Evolutionary conservation across 306 rosid genomes (phyloP), one percentile per base, ranked within the genome.

Genomic region (Castanea mollissima): DNA sequence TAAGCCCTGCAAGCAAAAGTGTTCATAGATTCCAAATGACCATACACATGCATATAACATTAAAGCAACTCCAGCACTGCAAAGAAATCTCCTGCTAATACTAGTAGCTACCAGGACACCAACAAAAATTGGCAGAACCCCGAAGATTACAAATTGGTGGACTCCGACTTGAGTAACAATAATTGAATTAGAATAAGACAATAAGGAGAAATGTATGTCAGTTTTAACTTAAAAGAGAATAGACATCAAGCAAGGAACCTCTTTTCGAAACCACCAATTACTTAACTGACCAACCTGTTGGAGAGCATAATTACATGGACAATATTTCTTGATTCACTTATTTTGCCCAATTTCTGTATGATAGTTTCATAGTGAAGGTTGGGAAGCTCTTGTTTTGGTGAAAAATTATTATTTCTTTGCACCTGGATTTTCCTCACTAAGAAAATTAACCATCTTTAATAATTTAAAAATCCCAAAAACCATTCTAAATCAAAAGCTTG

Each of bases 1-100:
- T 78, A 60, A 71, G 76, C 77, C 82, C 77, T 78, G 73, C 44
- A 79, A 10, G 41, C 63, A 29, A 14, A 41, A 64, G 32, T 64
- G 23, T 64, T 32, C 23, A 64, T 14, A 15, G n/a, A 64, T 31
- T 64, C 46, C 34, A 31, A 4, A 16, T 31, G 23, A 41, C 21
- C 14, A 64, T 31, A 64, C 32, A 5, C 70, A 64, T 64, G 46
- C 41, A 31, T 31, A 64, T 16, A 23, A 59, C 18, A 23, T 21
- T 23, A 59, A 59, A 5, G 14, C 13, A 1, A 23, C 15, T 12
- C 70, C 67, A 11, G 2, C 67, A 59, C 16, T 19, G 6, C 65
- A 10, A 59, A 18, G 67, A 59, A 59, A 59, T 59, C 13, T 23
- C 16, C 16, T 12, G 67, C 54, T 31, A 64, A 64, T 31, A 64